phyloP scores from a whole-genome alignment of 2,329 filamentous ascomycete species.

The Metarhizium anisopliae region DNA sequence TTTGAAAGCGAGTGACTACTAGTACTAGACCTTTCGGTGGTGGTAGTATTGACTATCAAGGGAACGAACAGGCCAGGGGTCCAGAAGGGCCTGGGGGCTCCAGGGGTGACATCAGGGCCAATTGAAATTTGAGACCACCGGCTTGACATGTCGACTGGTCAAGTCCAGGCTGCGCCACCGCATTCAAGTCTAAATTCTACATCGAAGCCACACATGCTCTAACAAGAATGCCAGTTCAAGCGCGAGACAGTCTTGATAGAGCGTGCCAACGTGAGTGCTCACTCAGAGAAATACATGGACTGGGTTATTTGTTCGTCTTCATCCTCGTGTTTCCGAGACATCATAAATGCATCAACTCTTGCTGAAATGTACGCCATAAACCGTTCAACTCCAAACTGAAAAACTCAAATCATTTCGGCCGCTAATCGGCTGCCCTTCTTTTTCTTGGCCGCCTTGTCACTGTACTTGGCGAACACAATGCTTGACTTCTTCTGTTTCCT shows the following conservation, averaged over 20 bases:
- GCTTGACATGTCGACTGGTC: too few species aligned
- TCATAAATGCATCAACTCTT: background rate
- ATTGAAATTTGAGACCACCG: too few species aligned
- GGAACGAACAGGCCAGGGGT: too few species aligned
- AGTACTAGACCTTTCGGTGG: too few species aligned
- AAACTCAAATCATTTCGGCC: background rate
- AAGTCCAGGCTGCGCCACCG: background rate
- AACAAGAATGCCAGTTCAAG: background rate
- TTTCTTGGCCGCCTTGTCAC: constrained; percentile 40
- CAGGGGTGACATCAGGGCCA: too few species aligned
- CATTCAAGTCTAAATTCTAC: background rate
- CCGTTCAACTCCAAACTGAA: background rate
- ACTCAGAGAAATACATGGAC: too few species aligned
- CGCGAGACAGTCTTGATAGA: too few species aligned
- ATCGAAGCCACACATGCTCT: background rate
- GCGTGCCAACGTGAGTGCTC: too few species aligned
- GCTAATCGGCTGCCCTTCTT: constrained; percentile 18
- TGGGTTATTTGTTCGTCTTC: too few species aligned
- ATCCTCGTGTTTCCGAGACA: too few species aligned
- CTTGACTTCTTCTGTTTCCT: constrained; percentile 43
- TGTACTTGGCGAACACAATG: constrained; percentile 53
- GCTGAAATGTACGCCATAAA: background rate
- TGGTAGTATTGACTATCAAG: too few species aligned
- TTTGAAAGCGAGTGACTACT: background rate
- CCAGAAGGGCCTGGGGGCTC: too few species aligned